phyloP scores from a whole-genome alignment of 2,329 filamentous ascomycete genomes.

The Fonsecaea monophora region DNA sequence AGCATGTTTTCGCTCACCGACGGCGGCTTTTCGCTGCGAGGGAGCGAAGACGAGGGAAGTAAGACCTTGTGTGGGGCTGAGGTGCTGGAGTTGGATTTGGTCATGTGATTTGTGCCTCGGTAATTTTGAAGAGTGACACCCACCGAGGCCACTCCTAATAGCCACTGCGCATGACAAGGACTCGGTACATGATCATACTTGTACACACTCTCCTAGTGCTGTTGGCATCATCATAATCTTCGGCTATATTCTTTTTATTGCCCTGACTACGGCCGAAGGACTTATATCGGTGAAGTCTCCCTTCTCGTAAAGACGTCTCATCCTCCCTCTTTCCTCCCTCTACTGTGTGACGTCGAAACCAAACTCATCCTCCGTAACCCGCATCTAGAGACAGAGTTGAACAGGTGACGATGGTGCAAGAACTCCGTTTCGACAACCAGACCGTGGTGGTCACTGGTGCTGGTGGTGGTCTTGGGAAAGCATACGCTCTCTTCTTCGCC shows the following conservation, averaged over 20 bases:
- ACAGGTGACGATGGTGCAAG: slow-evolving; percentile 60
- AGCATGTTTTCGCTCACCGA: not conserved
- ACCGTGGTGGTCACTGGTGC: slow-evolving; percentile 88
- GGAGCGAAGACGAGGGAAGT: too few relatives aligned
- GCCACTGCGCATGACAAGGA: slow-evolving; percentile 1
- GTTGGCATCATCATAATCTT: slow-evolving; percentile 14
- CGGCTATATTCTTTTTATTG: slow-evolving; percentile 5
- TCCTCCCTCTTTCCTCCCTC: not conserved
- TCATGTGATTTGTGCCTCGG: slow-evolving; percentile 24
- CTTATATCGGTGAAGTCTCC: not conserved
- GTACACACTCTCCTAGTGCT: slow-evolving; percentile 5
- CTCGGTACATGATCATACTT: not conserved
- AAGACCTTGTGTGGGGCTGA: not conserved
- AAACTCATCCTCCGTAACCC: slow-evolving; percentile 3
- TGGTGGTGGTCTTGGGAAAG: slow-evolving; percentile 80
- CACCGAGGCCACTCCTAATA: slow-evolving; percentile 17
- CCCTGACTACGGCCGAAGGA: not conserved
- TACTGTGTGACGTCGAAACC: not conserved
- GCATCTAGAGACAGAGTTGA: slow-evolving; percentile 19
- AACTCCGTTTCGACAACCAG: slow-evolving; percentile 85
- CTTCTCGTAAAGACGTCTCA: not conserved
- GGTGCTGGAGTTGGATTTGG: not conserved
- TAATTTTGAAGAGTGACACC: slow-evolving; percentile 16
- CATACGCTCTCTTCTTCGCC: slow-evolving; percentile 87
- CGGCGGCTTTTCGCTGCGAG: not conserved